These are phyloP conservation scores for Kwoniella shandongensis DNA, from an alignment of 768 basidiomycete species.

Conservation along the genomic window DNA sequence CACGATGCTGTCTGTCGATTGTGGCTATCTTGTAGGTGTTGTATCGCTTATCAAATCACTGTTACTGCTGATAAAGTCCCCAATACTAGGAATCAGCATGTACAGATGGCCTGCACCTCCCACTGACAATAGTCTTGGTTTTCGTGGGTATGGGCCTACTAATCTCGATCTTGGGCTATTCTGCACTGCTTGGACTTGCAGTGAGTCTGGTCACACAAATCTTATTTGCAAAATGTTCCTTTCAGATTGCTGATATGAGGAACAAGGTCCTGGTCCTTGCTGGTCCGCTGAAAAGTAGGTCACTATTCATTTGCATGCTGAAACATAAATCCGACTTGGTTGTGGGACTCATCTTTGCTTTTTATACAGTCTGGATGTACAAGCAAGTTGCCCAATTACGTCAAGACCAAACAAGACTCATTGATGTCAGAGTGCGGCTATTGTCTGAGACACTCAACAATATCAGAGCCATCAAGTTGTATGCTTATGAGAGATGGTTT, in stretches of 20 bases:
- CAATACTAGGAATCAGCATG: background rate
- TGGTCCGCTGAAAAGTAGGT: constrained; percentile 61
- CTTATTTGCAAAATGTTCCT: background rate
- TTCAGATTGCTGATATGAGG: background rate
- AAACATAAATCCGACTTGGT: no score
- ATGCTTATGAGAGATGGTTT: constrained; percentile 61
- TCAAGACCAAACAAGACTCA: constrained; percentile 59
- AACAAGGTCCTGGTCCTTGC: constrained; percentile 59
- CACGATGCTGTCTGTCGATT: constrained; percentile 62
- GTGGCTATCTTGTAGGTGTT: constrained; percentile 5
- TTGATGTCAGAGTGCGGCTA: constrained; percentile 67
- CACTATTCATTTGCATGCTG: background rate
- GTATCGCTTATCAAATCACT: no score
- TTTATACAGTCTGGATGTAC: constrained; percentile 35
- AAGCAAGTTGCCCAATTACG: constrained; percentile 29
- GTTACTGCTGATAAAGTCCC: constrained; percentile 31
- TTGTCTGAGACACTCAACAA: constrained; percentile 69
- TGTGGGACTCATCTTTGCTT: no score
- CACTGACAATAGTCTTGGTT: constrained; percentile 59
- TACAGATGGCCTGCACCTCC: constrained; percentile 27
- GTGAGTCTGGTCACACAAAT: constrained; percentile 9
- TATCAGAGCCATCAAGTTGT: constrained; percentile 67
- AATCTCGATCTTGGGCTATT: constrained; percentile 64
- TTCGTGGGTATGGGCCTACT: constrained; percentile 9
- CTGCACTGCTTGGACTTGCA: constrained; percentile 61